Evolutionary conservation across 2,329 filamentous ascomycete genomes (phyloP), one percentile per base, ranked within the genome.

Genomic region (Penicillium glabrum): DNA sequence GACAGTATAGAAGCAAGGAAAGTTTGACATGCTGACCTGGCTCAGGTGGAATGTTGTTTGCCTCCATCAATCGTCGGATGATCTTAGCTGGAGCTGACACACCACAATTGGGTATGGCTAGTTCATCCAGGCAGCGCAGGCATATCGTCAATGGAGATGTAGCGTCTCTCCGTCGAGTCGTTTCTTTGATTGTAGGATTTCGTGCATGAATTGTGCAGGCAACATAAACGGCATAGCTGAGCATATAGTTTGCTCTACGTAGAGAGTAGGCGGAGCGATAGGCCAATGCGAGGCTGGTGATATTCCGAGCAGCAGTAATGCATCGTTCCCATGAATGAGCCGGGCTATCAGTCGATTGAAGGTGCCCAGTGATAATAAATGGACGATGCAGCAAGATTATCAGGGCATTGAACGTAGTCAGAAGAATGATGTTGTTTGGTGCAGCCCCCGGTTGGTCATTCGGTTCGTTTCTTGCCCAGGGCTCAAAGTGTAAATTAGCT

Each of bases 381-480:
- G 79, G 77, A 1, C 78, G 74, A 54, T 80, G 76, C 10, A 80
- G 70, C 0, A 81, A 67, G 46, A 80, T 80, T 10, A 73, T 70
- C 13, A 80, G 69, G 5, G 76, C 73, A 57, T 79, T 68, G 58
- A 77, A 80, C 63, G 72, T 67, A 19, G 65, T 65, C 51, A 70
- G 66, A 16, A 74, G 53, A 21, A 69, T 66, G 52, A 75, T 68
- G n/a, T 70, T 57, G 55, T 73, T 74, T 14, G 70, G 69, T 6
- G 65, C 61, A 43, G 39, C 16, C 9, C 63, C 57, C 23, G 56
- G 51, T 35, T 58, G 58, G 16, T 58, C 50, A 9, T 16, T 62
- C 54, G 11, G 33, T 14, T 53, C n/a, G 6, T 23, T 21, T 43
- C 63, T 54, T 26, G 51, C 64, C 60, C 67, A 72, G 26, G 67